Conservation (phyloP, 345 rosid species). For the Rhodamnia rubescens region DNA sequence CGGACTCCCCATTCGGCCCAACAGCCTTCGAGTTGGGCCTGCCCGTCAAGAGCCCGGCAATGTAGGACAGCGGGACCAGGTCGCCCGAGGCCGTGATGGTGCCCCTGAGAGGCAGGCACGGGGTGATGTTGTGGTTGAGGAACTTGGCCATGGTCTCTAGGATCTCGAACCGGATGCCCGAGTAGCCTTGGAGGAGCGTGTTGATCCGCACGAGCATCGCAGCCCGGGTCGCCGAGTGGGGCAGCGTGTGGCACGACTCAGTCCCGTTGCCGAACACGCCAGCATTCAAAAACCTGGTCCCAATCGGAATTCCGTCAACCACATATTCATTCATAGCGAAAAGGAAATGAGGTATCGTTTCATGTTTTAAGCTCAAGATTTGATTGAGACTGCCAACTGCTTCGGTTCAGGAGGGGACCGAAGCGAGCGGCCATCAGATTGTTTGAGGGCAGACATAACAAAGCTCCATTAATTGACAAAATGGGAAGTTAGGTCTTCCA, state of each 20-base stretch:
- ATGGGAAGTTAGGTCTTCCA: not conserved
- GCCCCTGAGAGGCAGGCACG: conserved; percentile 66
- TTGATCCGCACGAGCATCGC: conserved; percentile 75
- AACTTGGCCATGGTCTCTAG: conserved; percentile 52
- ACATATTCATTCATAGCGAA: not conserved
- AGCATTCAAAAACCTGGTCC: conserved; percentile 47
- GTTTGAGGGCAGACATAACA: too few species aligned
- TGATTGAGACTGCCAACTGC: too few species aligned
- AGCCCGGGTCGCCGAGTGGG: conserved; percentile 54
- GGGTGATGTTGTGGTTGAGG: conserved; percentile 59
- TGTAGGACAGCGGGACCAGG: conserved; percentile 57
- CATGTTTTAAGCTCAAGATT: too few species aligned
- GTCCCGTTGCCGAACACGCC: conserved; percentile 55
- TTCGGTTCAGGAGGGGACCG: too few species aligned
- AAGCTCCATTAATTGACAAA: not conserved
- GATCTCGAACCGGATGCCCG: conserved; percentile 66
- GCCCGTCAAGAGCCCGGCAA: conserved; percentile 51
- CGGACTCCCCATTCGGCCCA: conserved; percentile 37
- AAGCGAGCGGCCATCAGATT: too few species aligned
- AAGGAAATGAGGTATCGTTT: not conserved
- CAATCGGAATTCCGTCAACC: not conserved
- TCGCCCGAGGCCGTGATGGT: conserved; percentile 71
- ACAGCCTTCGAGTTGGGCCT: conserved; percentile 52
- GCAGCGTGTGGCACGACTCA: conserved; percentile 44
- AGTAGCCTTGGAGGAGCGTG: conserved; percentile 67